Evolutionary conservation across 164 flowering plant genomes (phyloP), one percentile per base, ranked within the genome.

Genomic region (Paratinospora sagittata): DNA sequence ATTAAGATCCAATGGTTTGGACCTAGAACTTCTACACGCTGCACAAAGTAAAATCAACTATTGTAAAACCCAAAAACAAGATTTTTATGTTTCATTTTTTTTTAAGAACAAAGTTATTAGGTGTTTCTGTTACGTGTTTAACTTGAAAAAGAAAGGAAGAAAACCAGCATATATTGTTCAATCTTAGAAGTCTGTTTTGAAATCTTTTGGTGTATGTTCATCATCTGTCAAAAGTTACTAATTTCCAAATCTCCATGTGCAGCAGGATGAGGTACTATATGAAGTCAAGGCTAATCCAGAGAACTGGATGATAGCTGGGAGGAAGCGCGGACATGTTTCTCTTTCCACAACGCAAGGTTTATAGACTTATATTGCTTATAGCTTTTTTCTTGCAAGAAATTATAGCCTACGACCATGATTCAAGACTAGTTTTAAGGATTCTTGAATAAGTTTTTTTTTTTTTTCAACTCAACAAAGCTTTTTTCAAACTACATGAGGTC

Each of bases 241-340:
- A 66, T 36, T 43, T 39, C 12, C 30, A 33, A 26, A 45, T 47
- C 71, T 34, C 27, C 61, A 73, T 78, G 36, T 75, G 55, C 49
- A 67, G 63, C 88, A 89, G 95, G 93, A 87, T 81, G 97, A 96
- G 77, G 84, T 96, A 57, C 76, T 91, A 57, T 96, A 90, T 80
- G 97, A 96, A 84, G 86, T 96, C 45, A 80, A 79, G 70, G 98
- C 94, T 57, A 89, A 85, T 84, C 69, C 92, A 9, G 90, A 87
- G 60, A 87, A 84, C 76, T 96, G 99, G 99, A 96, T 96, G 99
- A 86, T 96, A 76, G 99, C 99, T 72, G 99, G 99, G 69, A 89
- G 99, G 82, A 96, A 90, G 79, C 82, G 93, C 68, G 99, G 99
- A 33, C 88, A 91, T 79, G 88, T 84, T 36, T 81, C 88, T 39